These are phyloP conservation scores for Sclerotinia trifoliorum DNA, from an alignment of 2,329 filamentous ascomycete genomes.

Conservation along the genomic window DNA sequence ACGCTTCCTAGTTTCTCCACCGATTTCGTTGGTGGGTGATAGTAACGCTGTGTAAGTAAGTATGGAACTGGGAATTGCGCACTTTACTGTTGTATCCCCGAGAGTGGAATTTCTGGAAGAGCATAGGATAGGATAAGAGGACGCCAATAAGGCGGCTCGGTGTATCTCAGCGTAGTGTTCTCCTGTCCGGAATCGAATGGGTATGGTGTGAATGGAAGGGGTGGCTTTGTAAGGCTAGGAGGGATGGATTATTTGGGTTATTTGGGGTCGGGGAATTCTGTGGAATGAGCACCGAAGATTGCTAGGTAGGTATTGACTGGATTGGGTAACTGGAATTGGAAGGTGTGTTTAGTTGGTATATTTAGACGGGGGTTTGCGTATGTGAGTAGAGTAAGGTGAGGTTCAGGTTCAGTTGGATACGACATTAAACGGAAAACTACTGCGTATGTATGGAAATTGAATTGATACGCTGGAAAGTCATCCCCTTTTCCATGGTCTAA, in stretches of 20 bases:
- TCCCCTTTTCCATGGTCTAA: not conserved
- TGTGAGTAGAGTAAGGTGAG: not conserved
- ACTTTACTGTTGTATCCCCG: constrained; percentile 3
- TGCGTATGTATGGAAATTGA: not conserved
- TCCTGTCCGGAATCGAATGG: constrained; percentile 3
- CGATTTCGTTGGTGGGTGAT: not conserved
- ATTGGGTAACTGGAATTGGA: constrained; percentile 1
- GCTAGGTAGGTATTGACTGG: not conserved
- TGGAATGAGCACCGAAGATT: not conserved
- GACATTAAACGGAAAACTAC: constrained; percentile 4
- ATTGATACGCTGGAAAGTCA: not conserved
- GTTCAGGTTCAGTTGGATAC: not conserved
- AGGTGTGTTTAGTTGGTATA: constrained; percentile 5
- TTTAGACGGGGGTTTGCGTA: constrained; percentile 5
- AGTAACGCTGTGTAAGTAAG: not conserved
- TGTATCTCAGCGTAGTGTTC: not conserved
- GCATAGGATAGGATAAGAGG: constrained; percentile 5
- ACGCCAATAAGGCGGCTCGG: constrained; percentile 9
- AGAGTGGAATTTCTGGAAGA: not conserved
- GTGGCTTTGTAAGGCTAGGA: constrained; percentile 12
- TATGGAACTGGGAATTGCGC: constrained; percentile 3
- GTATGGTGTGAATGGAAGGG: too few species aligned
- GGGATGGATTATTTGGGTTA: not conserved
- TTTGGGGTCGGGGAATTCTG: not conserved
- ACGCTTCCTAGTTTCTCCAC: not conserved